Evolutionary conservation across 345 rosid species (phyloP).

Genomic region (Citrus maxima): DNA sequence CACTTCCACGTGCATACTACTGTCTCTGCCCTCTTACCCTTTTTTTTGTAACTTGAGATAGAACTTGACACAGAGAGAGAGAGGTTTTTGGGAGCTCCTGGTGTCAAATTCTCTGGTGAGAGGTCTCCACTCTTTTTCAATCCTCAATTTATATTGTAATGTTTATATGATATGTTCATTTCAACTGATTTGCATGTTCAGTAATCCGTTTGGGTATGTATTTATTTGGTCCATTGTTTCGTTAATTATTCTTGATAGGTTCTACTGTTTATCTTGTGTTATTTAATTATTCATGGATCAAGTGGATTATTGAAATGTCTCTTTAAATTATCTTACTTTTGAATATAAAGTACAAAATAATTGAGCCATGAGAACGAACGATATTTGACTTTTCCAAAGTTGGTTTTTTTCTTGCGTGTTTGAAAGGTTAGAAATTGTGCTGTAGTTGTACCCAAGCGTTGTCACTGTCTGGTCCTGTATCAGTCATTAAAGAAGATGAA

Average conservation of each 20-base stretch:
- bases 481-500: not conserved
- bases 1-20: not conserved
- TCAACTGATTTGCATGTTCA: not conserved
- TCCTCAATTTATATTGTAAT: not conserved
- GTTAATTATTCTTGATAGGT: not conserved
- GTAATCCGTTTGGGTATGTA: not conserved
- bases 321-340: not conserved
- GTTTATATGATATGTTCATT: not conserved
- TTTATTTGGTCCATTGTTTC: not conserved
- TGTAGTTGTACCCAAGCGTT: not conserved
- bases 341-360: not conserved
- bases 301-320: not conserved
- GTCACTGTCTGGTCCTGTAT: not conserved
- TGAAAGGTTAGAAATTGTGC: not conserved
- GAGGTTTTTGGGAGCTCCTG: not conserved
- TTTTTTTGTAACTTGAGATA: constrained; percentile 1
- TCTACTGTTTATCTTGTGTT: not conserved
- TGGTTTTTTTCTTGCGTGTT: not conserved
- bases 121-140: not conserved
- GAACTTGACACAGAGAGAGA: not conserved
- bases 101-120: constrained; percentile 7
- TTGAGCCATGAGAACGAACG: not conserved
- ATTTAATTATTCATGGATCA: not conserved
- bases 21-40: not conserved
- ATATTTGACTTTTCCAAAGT: not conserved